Percentiles rank a stretch among this genome's conserved stretches.
phyloP scores from a whole-genome alignment of 129 eudicot genomes.

The Saposhnikovia divaricata region DNA sequence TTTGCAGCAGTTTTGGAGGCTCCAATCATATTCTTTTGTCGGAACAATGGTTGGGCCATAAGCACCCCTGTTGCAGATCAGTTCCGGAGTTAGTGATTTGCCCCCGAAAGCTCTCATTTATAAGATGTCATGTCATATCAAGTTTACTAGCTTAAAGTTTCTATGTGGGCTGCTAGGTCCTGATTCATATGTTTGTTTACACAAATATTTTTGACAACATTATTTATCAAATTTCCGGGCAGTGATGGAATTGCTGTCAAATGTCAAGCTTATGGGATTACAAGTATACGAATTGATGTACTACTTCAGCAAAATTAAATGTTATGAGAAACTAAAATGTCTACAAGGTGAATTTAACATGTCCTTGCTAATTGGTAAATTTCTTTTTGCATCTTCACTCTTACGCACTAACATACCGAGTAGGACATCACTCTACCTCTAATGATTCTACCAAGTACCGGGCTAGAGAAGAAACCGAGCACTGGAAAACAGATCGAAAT shows the following conservation, averaged over 20 bases:
- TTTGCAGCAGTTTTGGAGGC: conserved; percentile 92
- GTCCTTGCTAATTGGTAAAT: background rate
- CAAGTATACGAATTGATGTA: conserved; percentile 64
- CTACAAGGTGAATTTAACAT: background rate
- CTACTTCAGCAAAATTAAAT: too few species aligned
- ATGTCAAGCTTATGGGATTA: conserved; percentile 74
- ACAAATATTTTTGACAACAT: background rate
- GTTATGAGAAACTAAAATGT: background rate
- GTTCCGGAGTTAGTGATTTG: conserved; percentile 57
- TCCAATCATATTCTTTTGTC: conserved; percentile 69
- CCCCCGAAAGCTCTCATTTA: background rate
- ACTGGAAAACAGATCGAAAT: conserved; percentile 48
- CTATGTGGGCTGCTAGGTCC: too few species aligned
- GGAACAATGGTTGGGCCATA: conserved; percentile 94
- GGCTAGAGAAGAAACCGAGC: conserved; percentile 49
- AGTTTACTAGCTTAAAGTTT: too few species aligned
- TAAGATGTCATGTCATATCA: background rate
- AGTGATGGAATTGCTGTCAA: conserved; percentile 75
- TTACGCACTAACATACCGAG: conserved; percentile 73
- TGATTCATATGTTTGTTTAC: too few species aligned
- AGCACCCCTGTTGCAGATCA: conserved; percentile 76
- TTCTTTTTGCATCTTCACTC: background rate
- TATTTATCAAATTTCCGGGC: background rate
- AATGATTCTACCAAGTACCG: conserved; percentile 86
- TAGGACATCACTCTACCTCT: conserved; percentile 75